These are phyloP conservation scores for Amniculicola lignicola DNA, from an alignment of 495 filamentous ascomycete genomes.

Conservation along the genomic window DNA sequence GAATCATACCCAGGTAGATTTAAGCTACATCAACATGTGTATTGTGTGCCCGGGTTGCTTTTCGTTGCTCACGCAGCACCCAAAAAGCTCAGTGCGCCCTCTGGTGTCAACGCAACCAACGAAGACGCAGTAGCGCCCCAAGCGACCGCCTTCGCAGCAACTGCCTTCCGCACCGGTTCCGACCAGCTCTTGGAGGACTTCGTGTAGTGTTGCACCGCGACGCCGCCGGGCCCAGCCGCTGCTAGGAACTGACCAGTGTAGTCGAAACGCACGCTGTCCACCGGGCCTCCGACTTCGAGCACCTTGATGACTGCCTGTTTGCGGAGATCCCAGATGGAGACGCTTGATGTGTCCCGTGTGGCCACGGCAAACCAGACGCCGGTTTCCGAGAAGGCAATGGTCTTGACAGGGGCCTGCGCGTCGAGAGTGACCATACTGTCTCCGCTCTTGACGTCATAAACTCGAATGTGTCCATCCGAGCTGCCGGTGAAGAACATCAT, in stretches of 20 bases:
- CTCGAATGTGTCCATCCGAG: constrained; percentile 69
- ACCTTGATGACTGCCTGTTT: constrained; percentile 74
- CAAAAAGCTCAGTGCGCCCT: constrained; percentile 70
- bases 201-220: constrained; percentile 82
- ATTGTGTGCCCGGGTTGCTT: no score
- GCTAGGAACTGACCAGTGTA: constrained; percentile 93
- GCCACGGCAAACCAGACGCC: constrained; percentile 90
- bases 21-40: no score
- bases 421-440: constrained; percentile 67
- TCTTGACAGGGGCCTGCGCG: constrained; percentile 63
- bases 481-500: constrained; percentile 86
- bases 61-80: no score
- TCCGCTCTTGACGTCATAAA: constrained; percentile 78
- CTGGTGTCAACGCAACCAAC: constrained; percentile 67
- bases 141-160: constrained; percentile 65
- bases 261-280: constrained; percentile 78
- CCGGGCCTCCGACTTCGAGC: constrained; percentile 73
- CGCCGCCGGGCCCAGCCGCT: constrained; percentile 71
- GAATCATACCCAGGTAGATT: no score
- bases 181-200: constrained; percentile 85
- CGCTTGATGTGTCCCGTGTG: constrained; percentile 65
- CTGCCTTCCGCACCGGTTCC: constrained; percentile 73
- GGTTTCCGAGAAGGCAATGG: constrained; percentile 89
- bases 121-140: constrained; percentile 77
- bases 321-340: constrained; percentile 87